Conservation (phyloP, 164 flowering plant species). For the Magnolia sinica region DNA sequence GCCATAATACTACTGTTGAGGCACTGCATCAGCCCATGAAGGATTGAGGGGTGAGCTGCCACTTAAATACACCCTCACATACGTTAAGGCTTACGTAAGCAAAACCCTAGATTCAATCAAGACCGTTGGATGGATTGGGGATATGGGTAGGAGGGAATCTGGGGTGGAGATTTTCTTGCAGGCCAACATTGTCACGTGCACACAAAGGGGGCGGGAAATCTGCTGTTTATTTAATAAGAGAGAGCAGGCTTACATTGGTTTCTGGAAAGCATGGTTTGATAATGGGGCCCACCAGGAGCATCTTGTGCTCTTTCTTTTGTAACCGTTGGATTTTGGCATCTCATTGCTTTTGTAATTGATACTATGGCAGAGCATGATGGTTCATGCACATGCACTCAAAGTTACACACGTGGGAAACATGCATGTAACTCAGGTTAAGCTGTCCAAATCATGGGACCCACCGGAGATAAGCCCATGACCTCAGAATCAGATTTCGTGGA, state of each 20-base stretch:
- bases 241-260: constrained; percentile 1
- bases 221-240: background rate
- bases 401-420: too few relatives aligned
- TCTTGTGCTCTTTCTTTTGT: constrained; percentile 7
- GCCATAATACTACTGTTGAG: background rate
- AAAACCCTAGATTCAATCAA: constrained; percentile 1
- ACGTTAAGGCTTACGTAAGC: background rate
- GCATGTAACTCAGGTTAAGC: too few relatives aligned
- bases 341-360: background rate
- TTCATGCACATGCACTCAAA: too few relatives aligned
- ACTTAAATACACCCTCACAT: background rate
- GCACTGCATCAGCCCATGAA: background rate
- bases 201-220: background rate
- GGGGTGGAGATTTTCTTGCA: constrained; percentile 17
- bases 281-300: constrained; percentile 10
- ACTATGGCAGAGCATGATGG: too few relatives aligned
- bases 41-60: background rate
- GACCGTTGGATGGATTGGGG: constrained; percentile 7
- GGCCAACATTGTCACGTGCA: constrained; percentile 3
- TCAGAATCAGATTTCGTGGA: too few relatives aligned
- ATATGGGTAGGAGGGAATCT: constrained; percentile 9
- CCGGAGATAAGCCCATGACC: too few relatives aligned
- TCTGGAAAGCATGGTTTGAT: constrained; percentile 6
- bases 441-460: too few relatives aligned
- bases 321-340: constrained; percentile 10